Evolutionary conservation across 2,329 filamentous ascomycete genomes (phyloP).

Genomic region (Ophiostoma novo-ulmi): DNA sequence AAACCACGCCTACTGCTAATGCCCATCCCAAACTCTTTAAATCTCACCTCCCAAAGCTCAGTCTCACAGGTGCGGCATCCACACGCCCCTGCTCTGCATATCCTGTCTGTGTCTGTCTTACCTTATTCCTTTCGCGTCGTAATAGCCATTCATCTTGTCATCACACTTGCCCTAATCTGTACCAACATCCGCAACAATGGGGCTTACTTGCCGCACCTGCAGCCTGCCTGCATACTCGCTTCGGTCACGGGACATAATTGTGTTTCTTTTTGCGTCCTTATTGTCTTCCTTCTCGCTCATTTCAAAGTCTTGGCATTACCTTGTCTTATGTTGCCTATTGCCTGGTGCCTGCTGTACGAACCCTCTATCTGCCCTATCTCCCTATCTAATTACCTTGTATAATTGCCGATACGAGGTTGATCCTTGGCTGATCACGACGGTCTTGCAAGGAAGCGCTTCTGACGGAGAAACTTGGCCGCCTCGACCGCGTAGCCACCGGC

Average conservation of each 20-base stretch:
- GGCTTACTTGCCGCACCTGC: slow-evolving; percentile 1
- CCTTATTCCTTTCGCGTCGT: not conserved
- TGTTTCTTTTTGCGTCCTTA: slow-evolving; percentile 4
- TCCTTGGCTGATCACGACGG: not conserved
- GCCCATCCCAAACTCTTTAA: not conserved
- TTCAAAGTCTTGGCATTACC: not conserved
- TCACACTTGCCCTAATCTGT: not conserved
- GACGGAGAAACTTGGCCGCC: not conserved
- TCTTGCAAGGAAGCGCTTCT: not conserved
- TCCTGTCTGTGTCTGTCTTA: not conserved
- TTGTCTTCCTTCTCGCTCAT: not conserved
- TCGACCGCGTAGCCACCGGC: slow-evolving; percentile 2
- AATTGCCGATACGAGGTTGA: not conserved
- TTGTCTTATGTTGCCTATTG: not conserved
- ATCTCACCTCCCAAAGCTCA: not conserved
- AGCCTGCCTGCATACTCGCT: not conserved
- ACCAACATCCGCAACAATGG: not conserved
- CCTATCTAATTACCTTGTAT: not conserved
- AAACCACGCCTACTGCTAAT: not conserved
- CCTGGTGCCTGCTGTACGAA: no score
- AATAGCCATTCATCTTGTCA: not conserved
- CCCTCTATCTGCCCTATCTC: no score
- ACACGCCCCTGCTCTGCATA: not conserved
- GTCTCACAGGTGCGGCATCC: not conserved
- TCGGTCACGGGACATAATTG: slow-evolving; percentile 3